A percentile compares a stretch with the other conserved stretches of the same genome.
Evolutionary conservation across 1,284 basidiomycete genomes (phyloP).

Genomic region (Cutaneotrichosporon dermatis): DNA sequence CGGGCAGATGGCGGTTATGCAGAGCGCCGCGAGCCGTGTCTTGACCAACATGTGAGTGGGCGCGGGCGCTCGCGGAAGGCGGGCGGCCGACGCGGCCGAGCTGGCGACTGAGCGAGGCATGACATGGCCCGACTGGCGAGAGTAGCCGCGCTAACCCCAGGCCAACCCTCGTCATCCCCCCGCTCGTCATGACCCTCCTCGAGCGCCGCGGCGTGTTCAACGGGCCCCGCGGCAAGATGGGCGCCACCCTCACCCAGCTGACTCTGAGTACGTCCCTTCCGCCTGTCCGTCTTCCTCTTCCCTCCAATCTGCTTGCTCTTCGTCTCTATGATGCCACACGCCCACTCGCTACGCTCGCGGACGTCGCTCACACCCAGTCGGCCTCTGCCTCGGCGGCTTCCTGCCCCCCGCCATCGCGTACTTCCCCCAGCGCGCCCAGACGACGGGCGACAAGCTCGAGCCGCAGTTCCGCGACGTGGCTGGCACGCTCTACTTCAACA

Average conservation of each 20-base stretch:
- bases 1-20: conserved; percentile 53
- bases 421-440: conserved; percentile 53
- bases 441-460: conserved; percentile 47
- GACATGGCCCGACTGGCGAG: no score
- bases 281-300: no score
- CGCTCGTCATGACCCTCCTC: conserved; percentile 51
- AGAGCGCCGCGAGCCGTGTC: conserved; percentile 53
- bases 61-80: no score
- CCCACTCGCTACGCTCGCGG: background rate
- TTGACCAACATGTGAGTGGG: conserved; percentile 53
- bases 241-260: conserved; percentile 44
- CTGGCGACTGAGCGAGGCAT: no score
- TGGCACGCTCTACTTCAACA: conserved; percentile 54
- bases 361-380: conserved; percentile 35
- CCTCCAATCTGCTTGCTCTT: no score
- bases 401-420: conserved; percentile 56
- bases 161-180: conserved; percentile 55
- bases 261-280: conserved; percentile 36
- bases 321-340: no score
- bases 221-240: conserved; percentile 43
- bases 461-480: conserved; percentile 37
- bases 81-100: no score
- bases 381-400: conserved; percentile 52
- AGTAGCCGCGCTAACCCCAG: conserved; percentile 35
- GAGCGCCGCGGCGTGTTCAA: conserved; percentile 45